Base-by-base conservation (phyloP, 257 asterid genomes). In the Gentiana dahurica region DNA sequence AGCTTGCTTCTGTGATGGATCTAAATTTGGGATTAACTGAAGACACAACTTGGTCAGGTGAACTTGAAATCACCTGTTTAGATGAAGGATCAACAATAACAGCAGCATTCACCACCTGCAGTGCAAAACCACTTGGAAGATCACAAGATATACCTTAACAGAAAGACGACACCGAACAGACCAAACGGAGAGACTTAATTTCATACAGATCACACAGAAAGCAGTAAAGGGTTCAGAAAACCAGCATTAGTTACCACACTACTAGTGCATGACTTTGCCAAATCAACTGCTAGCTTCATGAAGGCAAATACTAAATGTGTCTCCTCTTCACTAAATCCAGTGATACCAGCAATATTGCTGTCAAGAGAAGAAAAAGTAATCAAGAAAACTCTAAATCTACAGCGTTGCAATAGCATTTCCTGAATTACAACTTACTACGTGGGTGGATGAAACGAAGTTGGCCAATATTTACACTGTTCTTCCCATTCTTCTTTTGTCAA, bases 391-490 rank as follows among this genome's bases (percentile, higher is more conserved):
- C 4, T 36, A 52, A 36, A 63, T 36, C 64, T 34, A 50, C 52
- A 48, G 34, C 33, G 36, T 36, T 6, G 34, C 39, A 24, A 3
- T 1, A 24, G 44, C 15, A 54, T 15, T 44, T 7, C 12, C 33
- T 41, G 46, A 41, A 41, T 5, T 2, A 41, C 46, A 65, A 72
- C 94, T 73, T 48, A 84, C 95, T 78, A 83, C 62, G 95, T 81
- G n/a, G 94, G 95, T 34, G 95, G 99, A 65, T 87, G 98, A 36
- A 79, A 91, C 54, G 98, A 91, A 36, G 98, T 87, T 54, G 98
- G 97, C 98, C 97, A 91, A 57, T 85, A 58, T 75, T 87, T 85
- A 87, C 95, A 85, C 64, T 91, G 98, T 64, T 81, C 99, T 62
- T 77, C 85, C 99, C 99, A 88, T 73, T 85, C 99, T 81, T 85